Evolutionary conservation across 768 basidiomycete genomes (phyloP), one percentile per base, ranked within the genome.

Genomic region (Boletus edulis): DNA sequence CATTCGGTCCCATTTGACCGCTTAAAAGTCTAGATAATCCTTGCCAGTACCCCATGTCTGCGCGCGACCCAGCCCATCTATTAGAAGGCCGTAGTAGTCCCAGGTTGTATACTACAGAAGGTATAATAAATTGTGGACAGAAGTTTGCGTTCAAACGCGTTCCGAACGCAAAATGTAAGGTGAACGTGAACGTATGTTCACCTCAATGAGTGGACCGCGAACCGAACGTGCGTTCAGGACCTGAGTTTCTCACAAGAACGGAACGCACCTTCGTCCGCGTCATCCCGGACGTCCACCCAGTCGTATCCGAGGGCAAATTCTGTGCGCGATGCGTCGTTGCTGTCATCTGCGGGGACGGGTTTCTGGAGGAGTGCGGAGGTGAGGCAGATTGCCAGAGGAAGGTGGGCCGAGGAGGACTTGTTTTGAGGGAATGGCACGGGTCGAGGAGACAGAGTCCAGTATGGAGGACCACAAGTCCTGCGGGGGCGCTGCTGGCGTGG

Each of bases 401-500:
- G 89, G 85, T 56, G 90, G 83, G 42, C 91, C 94, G 4, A 98
- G 82, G 1, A 98, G 76, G 27, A 96, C 77, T 67, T 95, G 91
- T 73, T 95, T 97, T 18, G 90, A 86, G 15, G 89, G 89, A 65
- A 85, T 89, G 12, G 87, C 83, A 50, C 91, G 82, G 37, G 88
- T 83, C 29, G 85, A 84, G 2, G 92, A 90, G 24, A 96, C 87
- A 13, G 87, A 86, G 72, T 94, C 86, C 5, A 98, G 80, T 61
- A 98, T 98, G 13, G 91, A 90, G 3, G 86, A 89, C 96, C 96
- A 98, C 39, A 98, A 75, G 62, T 95, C 90, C 61, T 85, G 82
- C 0, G 87, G 88, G 5, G 86, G 87, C 15, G 83, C 81, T 44
- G 84, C 85, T 55, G 89, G 89, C 22, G 87, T 80, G n/a, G 85